Conservation (phyloP, 176 grass and related monocot species). For the Musa troglodytarum region DNA sequence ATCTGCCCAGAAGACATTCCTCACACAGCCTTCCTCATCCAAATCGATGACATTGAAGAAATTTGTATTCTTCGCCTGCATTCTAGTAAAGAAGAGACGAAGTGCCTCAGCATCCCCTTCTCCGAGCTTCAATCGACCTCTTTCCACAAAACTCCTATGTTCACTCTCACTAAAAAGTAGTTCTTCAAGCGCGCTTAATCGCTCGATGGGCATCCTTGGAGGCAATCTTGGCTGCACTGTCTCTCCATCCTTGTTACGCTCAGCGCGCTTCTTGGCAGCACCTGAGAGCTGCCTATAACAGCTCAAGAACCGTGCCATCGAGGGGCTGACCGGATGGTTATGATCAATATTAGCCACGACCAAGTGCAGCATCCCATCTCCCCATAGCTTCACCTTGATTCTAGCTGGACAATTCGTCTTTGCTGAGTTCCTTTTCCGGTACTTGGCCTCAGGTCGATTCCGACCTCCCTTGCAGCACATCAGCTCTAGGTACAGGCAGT, state of each 20-base stretch:
- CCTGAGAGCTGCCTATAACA: conserved; percentile 75
- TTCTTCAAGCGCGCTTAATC: conserved; percentile 62
- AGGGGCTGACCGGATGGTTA: conserved; percentile 88
- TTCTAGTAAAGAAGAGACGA: conserved; percentile 81
- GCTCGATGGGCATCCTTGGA: conserved; percentile 61
- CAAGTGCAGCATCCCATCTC: conserved; percentile 78
- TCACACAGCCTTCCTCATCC: conserved; percentile 61
- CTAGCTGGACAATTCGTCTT: conserved; percentile 86
- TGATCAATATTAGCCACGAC: conserved; percentile 76
- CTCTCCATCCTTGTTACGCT: conserved; percentile 46
- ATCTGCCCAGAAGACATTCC: conserved; percentile 89
- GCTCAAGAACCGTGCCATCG: conserved; percentile 89
- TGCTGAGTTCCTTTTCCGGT: conserved; percentile 70
- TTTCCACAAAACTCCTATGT: conserved; percentile 53
- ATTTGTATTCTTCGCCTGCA: conserved; percentile 90
- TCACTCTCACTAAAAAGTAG: conserved; percentile 83
- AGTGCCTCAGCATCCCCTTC: conserved; percentile 79
- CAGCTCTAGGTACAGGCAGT: conserved; percentile 81
- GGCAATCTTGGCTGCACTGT: conserved; percentile 53
- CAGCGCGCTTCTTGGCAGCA: conserved; percentile 43
- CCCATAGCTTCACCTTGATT: conserved; percentile 87
- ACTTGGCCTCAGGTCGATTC: conserved; percentile 74
- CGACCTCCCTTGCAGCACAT: conserved; percentile 94
- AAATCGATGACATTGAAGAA: conserved; percentile 89
- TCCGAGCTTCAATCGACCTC: conserved; percentile 60